Base-by-base conservation (phyloP, 306 rosid species). In the Fragaria nilgerrensis region DNA sequence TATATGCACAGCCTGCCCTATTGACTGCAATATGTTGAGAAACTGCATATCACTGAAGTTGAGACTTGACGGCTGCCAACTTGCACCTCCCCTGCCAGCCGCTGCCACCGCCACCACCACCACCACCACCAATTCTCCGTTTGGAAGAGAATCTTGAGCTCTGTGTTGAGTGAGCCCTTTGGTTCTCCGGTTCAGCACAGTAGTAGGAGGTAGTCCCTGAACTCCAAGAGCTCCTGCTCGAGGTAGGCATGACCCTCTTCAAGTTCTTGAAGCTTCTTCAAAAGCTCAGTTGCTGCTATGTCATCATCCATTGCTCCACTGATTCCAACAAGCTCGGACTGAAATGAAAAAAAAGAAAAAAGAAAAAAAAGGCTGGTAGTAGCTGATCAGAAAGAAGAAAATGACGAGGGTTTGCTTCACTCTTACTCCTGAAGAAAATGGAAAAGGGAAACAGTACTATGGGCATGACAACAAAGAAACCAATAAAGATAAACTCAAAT, bases 1-100 rank as follows among this genome's bases (percentile, higher is more conserved):
- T 49, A 95, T 86, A 81, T 95, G 89, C 75, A 95, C 90, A 77
- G 97, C 78, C 49, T 92, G 99, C 53, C 99, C 99, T 85, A 95
- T 85, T 59, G 97, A 95, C 85, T 95, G 97, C 89, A 95, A 86
- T 68, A 92, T 95, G 85, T 89, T 92, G 52, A 87, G 85, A 85
- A 86, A 95, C 70, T 95, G 97, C 63, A 68, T 83, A 67, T 89
- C 86, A 63, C 86, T 88, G 53, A 90, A 89, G 79, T 88, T 90
- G 12, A 86, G 89, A 16, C 88, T 86, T 0, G 93, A 85, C 37
- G 95, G 91, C 20, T 83, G 53, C 53, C 20, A 87, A 47, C 75
- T n/a, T 32, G 76, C 82, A 19, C 73, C 43, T 39, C 43, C 43
- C 0, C 7, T 5, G 43, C 43, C 89, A 29, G 43, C 43, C 89